Evolutionary conservation across 2,329 filamentous ascomycete species (phyloP).

Genomic region (Exutisphaerella laricina): DNA sequence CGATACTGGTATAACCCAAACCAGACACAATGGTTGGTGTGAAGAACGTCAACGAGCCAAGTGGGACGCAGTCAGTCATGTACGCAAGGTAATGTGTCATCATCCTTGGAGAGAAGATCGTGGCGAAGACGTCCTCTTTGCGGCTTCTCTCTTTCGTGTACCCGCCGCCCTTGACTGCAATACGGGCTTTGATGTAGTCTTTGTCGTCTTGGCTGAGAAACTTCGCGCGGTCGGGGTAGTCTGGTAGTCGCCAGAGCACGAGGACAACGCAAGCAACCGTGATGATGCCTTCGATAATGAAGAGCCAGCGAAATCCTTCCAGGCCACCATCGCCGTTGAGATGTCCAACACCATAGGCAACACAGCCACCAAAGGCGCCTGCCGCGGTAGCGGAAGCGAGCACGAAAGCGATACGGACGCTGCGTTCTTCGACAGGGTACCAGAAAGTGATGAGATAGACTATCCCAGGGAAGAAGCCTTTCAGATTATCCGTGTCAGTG

Average conservation of each 20-base stretch:
- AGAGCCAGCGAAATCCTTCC: slow-evolving; percentile 44
- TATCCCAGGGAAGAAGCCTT: slow-evolving; percentile 34
- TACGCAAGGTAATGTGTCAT: slow-evolving; percentile 35
- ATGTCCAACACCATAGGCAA: slow-evolving; percentile 60
- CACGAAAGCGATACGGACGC: slow-evolving; percentile 53
- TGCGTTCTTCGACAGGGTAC: slow-evolving; percentile 52
- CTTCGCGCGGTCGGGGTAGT: slow-evolving; percentile 28
- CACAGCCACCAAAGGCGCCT: slow-evolving; percentile 50
- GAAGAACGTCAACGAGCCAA: slow-evolving; percentile 44
- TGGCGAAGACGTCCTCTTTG: slow-evolving; percentile 35
- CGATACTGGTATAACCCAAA: slow-evolving; percentile 43
- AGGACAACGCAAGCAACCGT: slow-evolving; percentile 25
- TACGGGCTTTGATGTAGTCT: slow-evolving; percentile 25
- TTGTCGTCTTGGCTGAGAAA: slow-evolving; percentile 27
- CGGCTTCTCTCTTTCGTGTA: slow-evolving; percentile 35
- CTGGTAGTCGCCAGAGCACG: slow-evolving; percentile 26
- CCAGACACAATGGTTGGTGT: slow-evolving; percentile 48
- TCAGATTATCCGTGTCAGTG: no score
- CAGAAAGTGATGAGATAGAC: slow-evolving; percentile 41
- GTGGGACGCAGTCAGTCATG: slow-evolving; percentile 24
- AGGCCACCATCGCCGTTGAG: slow-evolving; percentile 36
- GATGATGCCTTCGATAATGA: slow-evolving; percentile 27
- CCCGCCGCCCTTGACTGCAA: slow-evolving; percentile 33
- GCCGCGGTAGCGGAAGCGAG: slow-evolving; percentile 52
- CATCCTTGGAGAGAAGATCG: slow-evolving; percentile 36